phyloP scores from a whole-genome alignment of 2,329 filamentous ascomycete genomes.

The Pseudogymnoascus sp. region DNA sequence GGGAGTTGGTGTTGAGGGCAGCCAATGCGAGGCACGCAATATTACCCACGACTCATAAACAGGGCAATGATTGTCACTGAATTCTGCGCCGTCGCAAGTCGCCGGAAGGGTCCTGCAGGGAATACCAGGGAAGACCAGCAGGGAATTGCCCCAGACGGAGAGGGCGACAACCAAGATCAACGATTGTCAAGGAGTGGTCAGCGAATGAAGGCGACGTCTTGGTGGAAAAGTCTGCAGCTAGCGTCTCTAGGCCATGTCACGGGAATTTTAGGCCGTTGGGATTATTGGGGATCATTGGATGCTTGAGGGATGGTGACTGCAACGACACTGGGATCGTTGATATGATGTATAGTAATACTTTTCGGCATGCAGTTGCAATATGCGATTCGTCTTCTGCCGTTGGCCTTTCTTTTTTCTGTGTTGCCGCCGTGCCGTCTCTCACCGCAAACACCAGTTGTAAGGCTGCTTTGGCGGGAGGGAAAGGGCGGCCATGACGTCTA shows the following conservation, averaged over 20 bases:
- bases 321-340: neutral
- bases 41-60: neutral
- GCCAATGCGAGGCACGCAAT: neutral
- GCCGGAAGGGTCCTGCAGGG: constrained; percentile 1
- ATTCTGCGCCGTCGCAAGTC: neutral
- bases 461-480: neutral
- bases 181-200: neutral
- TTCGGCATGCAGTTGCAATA: neutral
- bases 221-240: constrained; percentile 2
- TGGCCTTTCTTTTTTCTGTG: neutral
- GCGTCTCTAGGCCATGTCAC: neutral
- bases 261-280: neutral
- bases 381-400: neutral
- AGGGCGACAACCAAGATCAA: constrained; percentile 2
- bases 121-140: neutral
- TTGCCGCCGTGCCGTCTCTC: neutral
- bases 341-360: neutral
- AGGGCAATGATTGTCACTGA: constrained; percentile 1
- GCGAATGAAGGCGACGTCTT: neutral
- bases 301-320: neutral
- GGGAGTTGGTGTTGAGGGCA: neutral
- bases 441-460: neutral
- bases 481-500: neutral
- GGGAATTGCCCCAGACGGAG: constrained; percentile 4
- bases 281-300: constrained; percentile 2